Conservation (phyloP, 331 rosid genomes). For the Telfairia occidentalis region DNA sequence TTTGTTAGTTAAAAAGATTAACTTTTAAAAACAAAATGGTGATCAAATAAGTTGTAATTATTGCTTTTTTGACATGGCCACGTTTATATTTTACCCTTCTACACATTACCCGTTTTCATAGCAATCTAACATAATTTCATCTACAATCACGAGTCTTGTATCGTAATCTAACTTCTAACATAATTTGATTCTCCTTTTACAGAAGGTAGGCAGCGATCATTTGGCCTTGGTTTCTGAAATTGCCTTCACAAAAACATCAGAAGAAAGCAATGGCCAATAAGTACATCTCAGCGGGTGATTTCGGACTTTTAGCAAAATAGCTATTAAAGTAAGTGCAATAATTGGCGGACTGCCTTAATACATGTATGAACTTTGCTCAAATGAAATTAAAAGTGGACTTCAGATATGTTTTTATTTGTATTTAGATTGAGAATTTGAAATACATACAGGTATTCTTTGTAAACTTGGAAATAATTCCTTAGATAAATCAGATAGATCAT, state of each 20-base stretch:
- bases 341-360: neutral
- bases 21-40: neutral
- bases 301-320: neutral
- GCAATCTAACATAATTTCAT: neutral
- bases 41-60: neutral
- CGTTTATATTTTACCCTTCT: neutral
- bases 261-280: neutral
- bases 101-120: neutral
- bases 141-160: too few species aligned
- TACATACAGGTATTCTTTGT: neutral
- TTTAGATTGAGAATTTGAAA: neutral
- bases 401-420: neutral
- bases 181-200: conserved; percentile 11
- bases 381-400: neutral
- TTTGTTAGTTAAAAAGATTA: neutral
- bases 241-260: conserved; percentile 32
- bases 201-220: conserved; percentile 87
- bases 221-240: conserved; percentile 73
- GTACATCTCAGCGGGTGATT: neutral
- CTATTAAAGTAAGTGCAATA: neutral
- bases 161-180: too few species aligned
- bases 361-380: neutral
- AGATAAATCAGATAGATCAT: neutral
- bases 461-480: neutral
- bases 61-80: neutral